phyloP scores from a whole-genome alignment of 306 rosid genomes.

The Rosa lucieae region DNA sequence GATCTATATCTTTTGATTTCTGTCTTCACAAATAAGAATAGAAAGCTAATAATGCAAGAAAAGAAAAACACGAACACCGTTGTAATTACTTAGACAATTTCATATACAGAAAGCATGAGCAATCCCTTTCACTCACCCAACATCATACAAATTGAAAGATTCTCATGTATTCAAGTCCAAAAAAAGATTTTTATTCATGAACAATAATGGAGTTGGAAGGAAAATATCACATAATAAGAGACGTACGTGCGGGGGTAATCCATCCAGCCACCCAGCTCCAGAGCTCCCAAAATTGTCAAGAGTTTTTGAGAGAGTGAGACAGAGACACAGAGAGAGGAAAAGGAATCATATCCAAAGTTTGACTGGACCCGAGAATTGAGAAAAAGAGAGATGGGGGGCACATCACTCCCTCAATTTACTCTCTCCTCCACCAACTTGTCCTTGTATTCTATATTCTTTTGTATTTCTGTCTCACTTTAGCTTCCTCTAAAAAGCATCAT shows the following conservation, averaged over 20 bases:
- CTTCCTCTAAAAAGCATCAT: slow-evolving; percentile 18
- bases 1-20: no score
- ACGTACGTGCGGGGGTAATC: slow-evolving; percentile 25
- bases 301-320: background rate
- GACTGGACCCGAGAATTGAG: slow-evolving; percentile 22
- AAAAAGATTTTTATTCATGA: background rate
- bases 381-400: background rate
- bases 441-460: slow-evolving; percentile 16
- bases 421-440: slow-evolving; percentile 22
- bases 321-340: background rate
- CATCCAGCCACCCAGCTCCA: slow-evolving; percentile 1
- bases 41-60: background rate
- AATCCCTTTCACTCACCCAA: background rate
- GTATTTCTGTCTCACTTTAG: slow-evolving; percentile 21
- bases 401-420: slow-evolving; percentile 14
- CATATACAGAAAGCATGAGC: background rate
- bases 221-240: background rate
- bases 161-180: background rate
- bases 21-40: no score
- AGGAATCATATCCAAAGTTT: slow-evolving; percentile 16
- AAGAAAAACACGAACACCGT: background rate
- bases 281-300: slow-evolving; percentile 8
- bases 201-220: background rate
- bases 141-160: background rate
- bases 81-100: background rate